Evolutionary conservation across 805 yeast genomes (phyloP).

Genomic region (Wickerhamomyces strasburgensis): DNA sequence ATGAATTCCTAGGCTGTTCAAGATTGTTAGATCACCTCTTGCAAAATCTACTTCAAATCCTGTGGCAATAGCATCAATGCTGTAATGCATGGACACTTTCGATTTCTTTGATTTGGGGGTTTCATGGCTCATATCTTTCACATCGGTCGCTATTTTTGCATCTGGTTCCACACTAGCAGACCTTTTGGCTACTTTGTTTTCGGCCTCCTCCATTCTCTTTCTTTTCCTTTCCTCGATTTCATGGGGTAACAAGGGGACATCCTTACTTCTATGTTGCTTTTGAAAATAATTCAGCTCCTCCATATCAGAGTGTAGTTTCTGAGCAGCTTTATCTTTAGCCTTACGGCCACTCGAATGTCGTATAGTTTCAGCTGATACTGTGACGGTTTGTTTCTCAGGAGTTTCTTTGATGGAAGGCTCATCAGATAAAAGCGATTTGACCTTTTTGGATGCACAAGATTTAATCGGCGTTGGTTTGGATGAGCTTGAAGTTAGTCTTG

Average conservation of each 20-base stretch:
- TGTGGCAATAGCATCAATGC: conserved; percentile 51
- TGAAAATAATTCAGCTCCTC: conserved; percentile 62
- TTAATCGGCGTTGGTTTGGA: conserved; percentile 5
- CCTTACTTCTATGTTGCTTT: conserved; percentile 42
- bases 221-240: conserved; percentile 32
- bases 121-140: conserved; percentile 16
- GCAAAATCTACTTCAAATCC: conserved; percentile 54
- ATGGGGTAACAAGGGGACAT: conserved; percentile 34
- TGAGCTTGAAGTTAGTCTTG: not conserved
- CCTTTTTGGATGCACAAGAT: too few relatives aligned
- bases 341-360: conserved; percentile 35
- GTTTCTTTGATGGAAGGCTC: not conserved
- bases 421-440: too few relatives aligned
- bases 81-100: conserved; percentile 13
- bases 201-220: conserved; percentile 24
- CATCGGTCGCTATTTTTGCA: conserved; percentile 2
- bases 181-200: conserved; percentile 17
- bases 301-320: conserved; percentile 63
- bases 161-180: conserved; percentile 9
- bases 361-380: too few relatives aligned
- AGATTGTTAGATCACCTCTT: conserved; percentile 36
- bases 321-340: conserved; percentile 65
- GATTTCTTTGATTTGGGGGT: conserved; percentile 4
- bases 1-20: conserved; percentile 54
- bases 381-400: not conserved